Evolutionary conservation across 1,284 basidiomycete genomes (phyloP).

Genomic region (Cryptococcus sp.): DNA sequence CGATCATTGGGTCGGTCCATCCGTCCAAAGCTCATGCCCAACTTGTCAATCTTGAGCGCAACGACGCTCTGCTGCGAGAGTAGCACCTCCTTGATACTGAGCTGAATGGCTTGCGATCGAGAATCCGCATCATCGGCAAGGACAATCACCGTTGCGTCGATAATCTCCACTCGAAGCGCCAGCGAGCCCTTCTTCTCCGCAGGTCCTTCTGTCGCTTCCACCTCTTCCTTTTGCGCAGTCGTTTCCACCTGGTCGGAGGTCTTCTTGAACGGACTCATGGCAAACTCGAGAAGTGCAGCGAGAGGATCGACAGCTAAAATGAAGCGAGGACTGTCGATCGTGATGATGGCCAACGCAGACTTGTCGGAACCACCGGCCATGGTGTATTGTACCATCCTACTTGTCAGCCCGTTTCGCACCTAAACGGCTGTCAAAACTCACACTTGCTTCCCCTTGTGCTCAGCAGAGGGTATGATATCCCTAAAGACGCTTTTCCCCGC

Average conservation of each 20-base stretch:
- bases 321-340: constrained; percentile 87
- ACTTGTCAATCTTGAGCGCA: constrained; percentile 70
- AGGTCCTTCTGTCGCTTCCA: constrained; percentile 27
- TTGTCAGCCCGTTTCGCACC: constrained; percentile 1
- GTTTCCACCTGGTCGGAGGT: constrained; percentile 9
- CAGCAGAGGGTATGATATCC: constrained; percentile 89
- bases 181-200: constrained; percentile 25
- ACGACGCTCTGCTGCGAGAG: constrained; percentile 87
- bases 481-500: constrained; percentile 79
- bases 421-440: constrained; percentile 17
- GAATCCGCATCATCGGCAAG: constrained; percentile 77
- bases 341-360: constrained; percentile 70
- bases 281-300: constrained; percentile 81
- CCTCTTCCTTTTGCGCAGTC: constrained; percentile 23
- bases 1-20: constrained; percentile 83
- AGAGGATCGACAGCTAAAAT: constrained; percentile 92
- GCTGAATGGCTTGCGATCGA: constrained; percentile 80
- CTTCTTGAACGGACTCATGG: constrained; percentile 59
- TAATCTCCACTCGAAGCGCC: constrained; percentile 77
- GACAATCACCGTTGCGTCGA: constrained; percentile 84
- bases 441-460: constrained; percentile 83
- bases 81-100: constrained; percentile 79
- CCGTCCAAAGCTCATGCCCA: constrained; percentile 89
- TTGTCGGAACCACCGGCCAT: constrained; percentile 57
- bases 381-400: constrained; percentile 78